Evolutionary conservation across 1,139 yeast species (phyloP), one percentile per base, ranked within the genome.

Genomic region (Protomyces macrosporus): DNA sequence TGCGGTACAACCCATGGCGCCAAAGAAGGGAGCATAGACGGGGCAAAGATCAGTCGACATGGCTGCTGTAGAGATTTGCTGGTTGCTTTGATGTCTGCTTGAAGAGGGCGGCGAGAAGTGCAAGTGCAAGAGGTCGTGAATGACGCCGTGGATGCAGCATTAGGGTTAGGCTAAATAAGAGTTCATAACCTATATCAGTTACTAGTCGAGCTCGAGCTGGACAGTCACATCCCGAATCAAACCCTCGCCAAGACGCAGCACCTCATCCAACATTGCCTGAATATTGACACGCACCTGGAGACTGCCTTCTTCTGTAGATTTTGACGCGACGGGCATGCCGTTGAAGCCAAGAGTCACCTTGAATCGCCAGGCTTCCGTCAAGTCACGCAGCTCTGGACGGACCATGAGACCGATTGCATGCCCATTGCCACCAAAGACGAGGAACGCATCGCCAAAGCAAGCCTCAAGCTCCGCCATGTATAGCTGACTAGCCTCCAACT

Each of bases 1-100:
- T 65, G 98, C 91, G 68, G 98, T 96, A 82, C 98, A 95, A 75
- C 98, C 98, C 76, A 93, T 89, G 72, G 97, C 91, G 76, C 97
- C 97, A 77, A 90, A 89, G 81, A 90, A 90, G 76, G 97, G 97
- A 35, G 67, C 67, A 56, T 65, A 65, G 37, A 64, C 66, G 53
- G 65, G 61, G 30, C 56, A 58, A 34, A 58, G 62, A 58, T 58
- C 62, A 37, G 62, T 58, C 45, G 62, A 58, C 62, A 58, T 58
- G 32, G 35, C 42, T 40, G 39, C 5, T 12, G 32, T 23, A 23
- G 23, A 23, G 23, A 23, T 23, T 23, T 23, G 23, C 23, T 23
- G 23, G 23, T 23, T 23, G 23, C 23, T 23, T 23, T 23, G 23
- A 23, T 23, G 23, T 23, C 23, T 23, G 23, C 23, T 23, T 23